Evolutionary conservation across 148 eudicot species (phyloP).

Genomic region (Camellia sinensis): DNA sequence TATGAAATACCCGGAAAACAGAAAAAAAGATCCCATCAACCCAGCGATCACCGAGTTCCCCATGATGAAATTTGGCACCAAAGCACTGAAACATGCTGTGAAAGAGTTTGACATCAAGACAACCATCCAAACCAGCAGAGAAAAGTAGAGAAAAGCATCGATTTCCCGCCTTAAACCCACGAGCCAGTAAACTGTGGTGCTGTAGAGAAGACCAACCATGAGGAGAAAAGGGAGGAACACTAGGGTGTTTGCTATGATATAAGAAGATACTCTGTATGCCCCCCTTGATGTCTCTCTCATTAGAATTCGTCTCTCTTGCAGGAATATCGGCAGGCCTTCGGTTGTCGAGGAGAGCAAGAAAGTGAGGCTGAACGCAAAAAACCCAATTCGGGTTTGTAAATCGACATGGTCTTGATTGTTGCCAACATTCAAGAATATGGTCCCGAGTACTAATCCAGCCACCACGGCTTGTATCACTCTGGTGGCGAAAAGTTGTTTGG

Average conservation of each 20-base stretch:
- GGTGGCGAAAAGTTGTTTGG: constrained; percentile 77
- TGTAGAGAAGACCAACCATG: constrained; percentile 50
- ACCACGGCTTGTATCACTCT: constrained; percentile 63
- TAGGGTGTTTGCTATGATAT: constrained; percentile 73
- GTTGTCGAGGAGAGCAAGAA: constrained; percentile 89
- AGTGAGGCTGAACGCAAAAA: constrained; percentile 83
- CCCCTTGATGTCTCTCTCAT: constrained; percentile 86
- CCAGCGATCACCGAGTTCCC: constrained; percentile 92
- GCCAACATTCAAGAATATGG: constrained; percentile 59
- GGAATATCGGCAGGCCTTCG: constrained; percentile 89
- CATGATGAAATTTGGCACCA: constrained; percentile 93
- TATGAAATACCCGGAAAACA: constrained; percentile 91
- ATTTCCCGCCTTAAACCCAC: constrained; percentile 58
- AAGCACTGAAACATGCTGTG: constrained; percentile 83
- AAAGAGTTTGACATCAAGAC: constrained; percentile 85
- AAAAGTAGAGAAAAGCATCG: constrained; percentile 68
- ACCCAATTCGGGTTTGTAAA: constrained; percentile 73
- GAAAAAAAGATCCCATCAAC: constrained; percentile 84
- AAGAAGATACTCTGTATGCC: constrained; percentile 84
- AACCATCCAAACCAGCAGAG: constrained; percentile 85
- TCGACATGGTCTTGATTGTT: constrained; percentile 35
- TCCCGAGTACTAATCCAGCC: constrained; percentile 69
- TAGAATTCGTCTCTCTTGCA: constrained; percentile 83
- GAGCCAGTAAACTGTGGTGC: constrained; percentile 77
- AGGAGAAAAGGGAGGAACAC: constrained; percentile 83